phyloP scores from a whole-genome alignment of 495 filamentous ascomycete species.

The Hypoxylon intermedium region DNA sequence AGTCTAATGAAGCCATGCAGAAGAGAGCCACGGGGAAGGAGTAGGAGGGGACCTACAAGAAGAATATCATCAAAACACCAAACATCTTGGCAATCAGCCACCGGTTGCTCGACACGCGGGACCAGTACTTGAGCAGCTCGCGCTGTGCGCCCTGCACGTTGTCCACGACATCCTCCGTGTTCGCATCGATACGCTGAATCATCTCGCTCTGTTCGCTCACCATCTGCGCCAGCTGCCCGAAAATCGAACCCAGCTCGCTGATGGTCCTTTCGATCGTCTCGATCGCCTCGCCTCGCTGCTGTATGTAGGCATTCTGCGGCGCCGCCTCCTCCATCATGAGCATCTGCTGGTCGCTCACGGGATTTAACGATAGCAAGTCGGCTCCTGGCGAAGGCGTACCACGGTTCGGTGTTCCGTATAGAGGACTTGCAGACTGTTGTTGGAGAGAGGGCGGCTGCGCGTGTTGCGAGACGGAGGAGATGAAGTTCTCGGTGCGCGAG shows the following conservation, averaged over 20 bases:
- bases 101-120: slow-evolving; percentile 86
- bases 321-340: slow-evolving; percentile 94
- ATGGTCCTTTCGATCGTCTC: slow-evolving; percentile 97
- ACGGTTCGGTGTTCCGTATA: slow-evolving; percentile 81
- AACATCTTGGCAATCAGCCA: slow-evolving; percentile 99
- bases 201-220: slow-evolving; percentile 96
- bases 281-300: slow-evolving; percentile 92
- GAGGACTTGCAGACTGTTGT: slow-evolving; percentile 77
- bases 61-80: slow-evolving; percentile 74
- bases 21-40: slow-evolving; percentile 1
- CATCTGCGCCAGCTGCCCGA: slow-evolving; percentile 96
- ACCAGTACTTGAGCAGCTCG: slow-evolving; percentile 97
- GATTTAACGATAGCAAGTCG: slow-evolving; percentile 87
- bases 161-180: slow-evolving; percentile 88
- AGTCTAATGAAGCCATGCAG: background rate
- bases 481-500: slow-evolving; percentile 92
- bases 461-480: slow-evolving; percentile 84
- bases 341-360: slow-evolving; percentile 86
- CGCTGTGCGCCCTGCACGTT: slow-evolving; percentile 96
- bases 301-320: slow-evolving; percentile 85
- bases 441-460: slow-evolving; percentile 59
- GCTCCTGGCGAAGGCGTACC: slow-evolving; percentile 63
- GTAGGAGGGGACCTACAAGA: slow-evolving; percentile 47
- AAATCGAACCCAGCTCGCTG: slow-evolving; percentile 90
- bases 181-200: slow-evolving; percentile 92